Evolutionary conservation across 352 stramenopile species (phyloP).

Genomic region (Phytophthora syringae): DNA sequence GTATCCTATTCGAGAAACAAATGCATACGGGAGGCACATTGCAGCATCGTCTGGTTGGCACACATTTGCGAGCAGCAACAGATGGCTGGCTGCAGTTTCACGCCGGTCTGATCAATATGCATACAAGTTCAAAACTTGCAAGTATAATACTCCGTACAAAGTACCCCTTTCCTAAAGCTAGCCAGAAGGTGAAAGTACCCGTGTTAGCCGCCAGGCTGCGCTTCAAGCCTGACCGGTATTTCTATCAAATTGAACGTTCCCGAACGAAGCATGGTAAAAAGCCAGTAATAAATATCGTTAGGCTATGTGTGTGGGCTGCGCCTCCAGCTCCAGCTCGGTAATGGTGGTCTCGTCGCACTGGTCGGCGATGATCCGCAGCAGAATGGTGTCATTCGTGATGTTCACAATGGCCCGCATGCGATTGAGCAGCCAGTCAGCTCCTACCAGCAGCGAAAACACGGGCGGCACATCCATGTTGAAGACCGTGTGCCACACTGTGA

Average conservation of each 20-base stretch:
- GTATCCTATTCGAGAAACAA: too few species aligned
- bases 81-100: neutral
- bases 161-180: too few species aligned
- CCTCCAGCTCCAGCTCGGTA: constrained; percentile 30
- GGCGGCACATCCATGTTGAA: constrained; percentile 60
- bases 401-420: constrained; percentile 77
- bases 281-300: constrained; percentile 28
- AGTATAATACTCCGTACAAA: too few species aligned
- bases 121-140: too few species aligned
- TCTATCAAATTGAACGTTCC: too few species aligned
- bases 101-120: neutral
- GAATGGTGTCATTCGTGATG: constrained; percentile 83
- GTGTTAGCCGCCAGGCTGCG: too few species aligned
- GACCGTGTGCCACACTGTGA: constrained; percentile 81
- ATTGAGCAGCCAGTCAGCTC: constrained; percentile 76
- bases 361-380: constrained; percentile 73
- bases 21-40: too few species aligned
- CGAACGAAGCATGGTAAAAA: too few species aligned
- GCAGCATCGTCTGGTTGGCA: neutral
- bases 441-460: constrained; percentile 72
- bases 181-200: too few species aligned
- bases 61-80: neutral
- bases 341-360: constrained; percentile 67
- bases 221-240: too few species aligned
- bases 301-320: constrained; percentile 16